Conservation (phyloP, 176 grass and related monocot species). For the Rhynchospora breviuscula region DNA sequence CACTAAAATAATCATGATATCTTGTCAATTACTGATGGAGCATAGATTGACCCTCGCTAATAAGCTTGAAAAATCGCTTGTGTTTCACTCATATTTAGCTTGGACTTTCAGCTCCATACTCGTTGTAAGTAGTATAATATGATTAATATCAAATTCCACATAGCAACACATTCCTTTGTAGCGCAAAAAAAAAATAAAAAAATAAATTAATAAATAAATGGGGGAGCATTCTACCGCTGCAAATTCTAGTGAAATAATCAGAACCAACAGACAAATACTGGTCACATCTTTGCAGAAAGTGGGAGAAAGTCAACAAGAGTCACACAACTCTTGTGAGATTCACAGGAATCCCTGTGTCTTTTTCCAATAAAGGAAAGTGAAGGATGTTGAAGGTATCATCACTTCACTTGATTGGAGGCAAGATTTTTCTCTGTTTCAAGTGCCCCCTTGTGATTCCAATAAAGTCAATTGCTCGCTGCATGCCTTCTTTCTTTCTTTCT, state of each 20-base stretch:
- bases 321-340: conserved; percentile 16
- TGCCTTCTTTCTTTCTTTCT: neutral
- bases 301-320: neutral
- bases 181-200: no score
- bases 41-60: neutral
- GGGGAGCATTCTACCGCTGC: neutral
- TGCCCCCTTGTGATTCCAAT: neutral
- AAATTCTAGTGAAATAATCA: neutral
- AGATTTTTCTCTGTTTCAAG: neutral
- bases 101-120: neutral
- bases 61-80: neutral
- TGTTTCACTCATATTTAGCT: neutral
- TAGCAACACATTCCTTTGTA: no score
- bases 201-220: no score
- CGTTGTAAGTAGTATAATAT: no score
- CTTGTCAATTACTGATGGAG: neutral
- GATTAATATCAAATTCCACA: no score
- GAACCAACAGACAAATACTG: neutral
- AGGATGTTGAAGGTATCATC: neutral
- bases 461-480: neutral
- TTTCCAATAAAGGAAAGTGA: neutral
- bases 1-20: neutral
- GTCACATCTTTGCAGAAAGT: neutral
- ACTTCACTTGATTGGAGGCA: neutral
- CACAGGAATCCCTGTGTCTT: neutral